Conservation (phyloP, 805 yeast species). For the Wickerhamiella qilinensis region DNA sequence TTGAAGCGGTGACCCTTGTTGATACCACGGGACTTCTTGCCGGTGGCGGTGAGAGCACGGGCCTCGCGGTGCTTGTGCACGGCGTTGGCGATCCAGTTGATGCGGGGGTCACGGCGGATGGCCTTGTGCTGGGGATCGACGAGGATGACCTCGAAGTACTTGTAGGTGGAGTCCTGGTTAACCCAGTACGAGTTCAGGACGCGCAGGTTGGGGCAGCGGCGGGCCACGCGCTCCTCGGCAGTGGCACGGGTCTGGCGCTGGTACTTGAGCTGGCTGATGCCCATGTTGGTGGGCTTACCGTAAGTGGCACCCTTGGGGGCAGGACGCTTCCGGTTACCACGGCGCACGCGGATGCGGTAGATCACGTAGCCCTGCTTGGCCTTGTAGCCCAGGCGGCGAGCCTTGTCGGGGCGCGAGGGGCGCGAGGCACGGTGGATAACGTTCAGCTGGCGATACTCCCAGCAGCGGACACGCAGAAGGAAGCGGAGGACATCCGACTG, state of each 20-base stretch:
- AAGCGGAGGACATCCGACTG: constrained; percentile 99
- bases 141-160: constrained; percentile 95
- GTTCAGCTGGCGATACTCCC: constrained; percentile 99
- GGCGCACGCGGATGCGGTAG: constrained; percentile 98
- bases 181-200: constrained; percentile 99
- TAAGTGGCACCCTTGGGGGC: constrained; percentile 99
- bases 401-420: constrained; percentile 99
- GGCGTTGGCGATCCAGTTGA: constrained; percentile 99
- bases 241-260: constrained; percentile 96
- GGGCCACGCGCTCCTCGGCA: constrained; percentile 99
- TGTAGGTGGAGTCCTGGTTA: constrained; percentile 98
- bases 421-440: constrained; percentile 98
- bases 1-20: constrained; percentile 99
- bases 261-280: constrained; percentile 98
- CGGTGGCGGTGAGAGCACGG: constrained; percentile 96
- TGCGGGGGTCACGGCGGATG: constrained; percentile 94
- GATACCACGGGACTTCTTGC: constrained; percentile 99
- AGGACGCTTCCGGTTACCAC: constrained; percentile 99
- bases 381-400: constrained; percentile 99
- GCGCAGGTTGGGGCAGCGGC: constrained; percentile 97
- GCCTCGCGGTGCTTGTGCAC: constrained; percentile 99
- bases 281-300: constrained; percentile 99
- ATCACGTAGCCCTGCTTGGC: constrained; percentile 99
- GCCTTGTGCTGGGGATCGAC: constrained; percentile 98
- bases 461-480: constrained; percentile 98